Base-by-base conservation (phyloP, 2,329 filamentous ascomycete species). In the Microcyclosporella mali region DNA sequence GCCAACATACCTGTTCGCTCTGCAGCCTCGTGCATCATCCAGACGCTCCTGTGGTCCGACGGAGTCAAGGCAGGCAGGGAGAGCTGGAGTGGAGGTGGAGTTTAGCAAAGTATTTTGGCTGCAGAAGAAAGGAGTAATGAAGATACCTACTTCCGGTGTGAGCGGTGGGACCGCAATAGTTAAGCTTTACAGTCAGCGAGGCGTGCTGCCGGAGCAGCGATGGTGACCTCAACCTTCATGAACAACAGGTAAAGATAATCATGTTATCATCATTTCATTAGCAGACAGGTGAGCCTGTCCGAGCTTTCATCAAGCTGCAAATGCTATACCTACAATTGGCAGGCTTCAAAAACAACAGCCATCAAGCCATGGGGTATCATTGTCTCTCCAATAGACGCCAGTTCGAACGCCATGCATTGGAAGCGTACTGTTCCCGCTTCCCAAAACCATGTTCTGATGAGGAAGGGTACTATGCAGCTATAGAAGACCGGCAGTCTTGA, bases 391-490 rank as follows among this genome's bases (percentile, higher is more conserved):
- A 52, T 47, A 47, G 50, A 59, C 51, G 55, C 54, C 51, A 51
- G 52, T 15, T 8, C 47, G 46, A 55, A 49, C 56, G 57, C 53
- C 55, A 53, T 56, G 47, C 47, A 50, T 51, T 56, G 56, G 50
- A 55, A 53, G 55, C 57, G 51, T 52, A 49, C 57, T 53, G 51
- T 61, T 61, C 50, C 51, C 47, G 44, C 43, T 47, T 47, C 44
- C 34, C 36, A 49, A 38, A 28, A 29, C 31, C 36, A 21, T 10
- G n/a, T 21, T 12, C 10, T 45, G 45, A 41, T 46, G 43, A 41
- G 46, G 46, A 51, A 46, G 54, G 53, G 55, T 61, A 58, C 57
- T 59, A 51, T 32, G 57, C 54, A 56, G 59, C 56, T 51, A 50
- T 37, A 49, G 34, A 43, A 52, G 41, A 33, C 58, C 58, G 38